Percentiles rank a stretch among this genome's conserved stretches.
Conservation (phyloP, 2,329 filamentous ascomycete genomes). For the Madurella mycetomatis region DNA sequence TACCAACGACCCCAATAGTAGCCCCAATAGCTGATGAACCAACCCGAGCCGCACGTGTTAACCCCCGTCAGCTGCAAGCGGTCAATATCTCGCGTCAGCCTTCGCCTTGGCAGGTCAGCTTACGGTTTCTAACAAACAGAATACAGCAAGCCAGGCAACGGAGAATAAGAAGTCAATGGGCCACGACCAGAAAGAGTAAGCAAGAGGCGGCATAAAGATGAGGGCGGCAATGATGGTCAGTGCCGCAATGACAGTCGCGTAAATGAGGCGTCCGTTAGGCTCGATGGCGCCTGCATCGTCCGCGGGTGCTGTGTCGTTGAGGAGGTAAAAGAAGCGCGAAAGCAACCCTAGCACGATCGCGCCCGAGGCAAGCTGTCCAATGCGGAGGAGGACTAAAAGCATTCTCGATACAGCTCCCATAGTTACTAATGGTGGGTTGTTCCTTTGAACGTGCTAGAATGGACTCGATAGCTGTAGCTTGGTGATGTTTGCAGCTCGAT, state of each 20-base stretch:
- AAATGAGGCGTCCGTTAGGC: slow-evolving; percentile 15
- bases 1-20: slow-evolving; percentile 22
- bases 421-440: too few relatives aligned
- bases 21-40: slow-evolving; percentile 18
- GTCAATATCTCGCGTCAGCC: neutral
- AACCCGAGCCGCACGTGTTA: slow-evolving; percentile 11
- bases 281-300: slow-evolving; percentile 3
- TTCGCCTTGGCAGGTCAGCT: neutral
- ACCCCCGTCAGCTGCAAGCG: slow-evolving; percentile 10
- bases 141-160: slow-evolving; percentile 15
- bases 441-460: too few relatives aligned
- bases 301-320: neutral
- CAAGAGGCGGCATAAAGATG: slow-evolving; percentile 12
- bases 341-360: slow-evolving; percentile 13
- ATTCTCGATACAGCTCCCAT: slow-evolving; percentile 5
- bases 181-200: slow-evolving; percentile 16
- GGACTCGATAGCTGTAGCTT: too few relatives aligned
- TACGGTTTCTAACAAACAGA: slow-evolving; percentile 16
- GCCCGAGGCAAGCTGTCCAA: slow-evolving; percentile 8
- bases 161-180: slow-evolving; percentile 18
- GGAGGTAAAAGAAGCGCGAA: slow-evolving; percentile 10
- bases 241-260: slow-evolving; percentile 11
- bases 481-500: too few relatives aligned
- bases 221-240: slow-evolving; percentile 16
- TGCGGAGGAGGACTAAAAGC: slow-evolving; percentile 4